These are phyloP conservation scores for Kodamaea leandrae DNA, from an alignment of 805 yeast species.

Conservation along the genomic window DNA sequence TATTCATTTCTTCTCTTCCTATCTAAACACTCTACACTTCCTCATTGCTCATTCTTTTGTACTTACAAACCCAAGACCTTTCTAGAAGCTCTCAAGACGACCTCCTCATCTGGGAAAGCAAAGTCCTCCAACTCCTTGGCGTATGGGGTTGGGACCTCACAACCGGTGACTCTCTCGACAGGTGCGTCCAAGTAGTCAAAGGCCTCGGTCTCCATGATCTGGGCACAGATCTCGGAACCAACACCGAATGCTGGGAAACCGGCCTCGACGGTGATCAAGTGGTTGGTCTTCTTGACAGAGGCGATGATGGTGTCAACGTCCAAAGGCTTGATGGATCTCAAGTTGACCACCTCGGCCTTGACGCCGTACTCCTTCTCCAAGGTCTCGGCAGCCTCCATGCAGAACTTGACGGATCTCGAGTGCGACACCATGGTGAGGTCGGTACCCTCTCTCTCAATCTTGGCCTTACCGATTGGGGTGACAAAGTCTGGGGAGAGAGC, in stretches of 20 bases:
- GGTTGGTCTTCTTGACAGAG: conserved; percentile 94
- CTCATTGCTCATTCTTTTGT: background rate
- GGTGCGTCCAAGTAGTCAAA: conserved; percentile 98
- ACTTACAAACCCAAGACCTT: conserved; percentile 68
- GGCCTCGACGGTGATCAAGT: conserved; percentile 92
- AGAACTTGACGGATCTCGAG: conserved; percentile 83
- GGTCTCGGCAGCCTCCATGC: conserved; percentile 86
- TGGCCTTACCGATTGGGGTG: conserved; percentile 93
- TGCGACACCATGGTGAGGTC: conserved; percentile 89
- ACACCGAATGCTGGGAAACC: conserved; percentile 99
- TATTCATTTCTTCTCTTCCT: too few relatives aligned
- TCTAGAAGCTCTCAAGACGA: conserved; percentile 82
- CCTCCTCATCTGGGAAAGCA: conserved; percentile 96
- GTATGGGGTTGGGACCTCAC: conserved; percentile 99
- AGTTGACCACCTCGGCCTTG: conserved; percentile 88
- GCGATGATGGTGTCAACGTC: conserved; percentile 83
- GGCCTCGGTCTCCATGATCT: conserved; percentile 96
- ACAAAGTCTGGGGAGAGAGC: conserved; percentile 84
- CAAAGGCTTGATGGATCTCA: conserved; percentile 95
- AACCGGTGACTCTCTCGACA: conserved; percentile 97
- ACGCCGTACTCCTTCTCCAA: conserved; percentile 84
- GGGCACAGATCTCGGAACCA: conserved; percentile 97
- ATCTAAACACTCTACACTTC: too few relatives aligned
- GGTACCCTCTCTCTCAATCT: conserved; percentile 88
- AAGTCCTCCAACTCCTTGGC: conserved; percentile 94